Conservation (phyloP, 441 rosid genomes). For the Brassica hybrid region DNA sequence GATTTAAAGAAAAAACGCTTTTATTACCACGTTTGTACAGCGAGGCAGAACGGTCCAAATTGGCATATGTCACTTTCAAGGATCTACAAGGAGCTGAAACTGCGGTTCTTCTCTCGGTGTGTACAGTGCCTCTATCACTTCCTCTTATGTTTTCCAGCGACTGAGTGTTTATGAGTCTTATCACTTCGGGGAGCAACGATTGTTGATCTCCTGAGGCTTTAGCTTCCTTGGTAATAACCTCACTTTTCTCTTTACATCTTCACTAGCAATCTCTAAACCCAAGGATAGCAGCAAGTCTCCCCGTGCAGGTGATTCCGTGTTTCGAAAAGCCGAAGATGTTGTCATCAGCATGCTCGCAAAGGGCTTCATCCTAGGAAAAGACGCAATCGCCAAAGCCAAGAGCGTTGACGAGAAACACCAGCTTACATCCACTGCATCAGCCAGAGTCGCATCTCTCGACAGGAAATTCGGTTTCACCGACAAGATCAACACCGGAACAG, state of each 20-base stretch:
- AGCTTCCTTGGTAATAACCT: constrained; percentile 32
- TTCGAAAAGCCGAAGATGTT: constrained; percentile 85
- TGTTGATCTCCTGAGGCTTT: constrained; percentile 77
- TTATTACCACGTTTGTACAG: constrained; percentile 41
- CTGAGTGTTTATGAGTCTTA: background rate
- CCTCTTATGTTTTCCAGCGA: constrained; percentile 18
- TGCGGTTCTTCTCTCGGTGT: constrained; percentile 88
- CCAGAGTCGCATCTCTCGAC: too few relatives aligned
- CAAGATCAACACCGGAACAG: constrained; percentile 73
- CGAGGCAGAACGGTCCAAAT: constrained; percentile 63
- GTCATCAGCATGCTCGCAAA: constrained; percentile 87
- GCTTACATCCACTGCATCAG: too few relatives aligned
- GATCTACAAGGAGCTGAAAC: constrained; percentile 96
- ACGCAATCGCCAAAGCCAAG: constrained; percentile 82
- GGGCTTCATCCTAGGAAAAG: constrained; percentile 85
- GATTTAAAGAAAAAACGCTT: background rate
- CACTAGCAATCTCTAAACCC: constrained; percentile 1
- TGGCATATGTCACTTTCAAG: constrained; percentile 84
- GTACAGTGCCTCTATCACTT: constrained; percentile 42
- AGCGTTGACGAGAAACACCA: constrained; percentile 80
- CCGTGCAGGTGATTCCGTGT: constrained; percentile 60
- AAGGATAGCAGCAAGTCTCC: constrained; percentile 41
- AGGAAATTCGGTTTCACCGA: too few relatives aligned
- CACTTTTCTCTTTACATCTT: constrained; percentile 16
- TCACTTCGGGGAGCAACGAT: constrained; percentile 82